These are phyloP conservation scores for Xerocomellus chrysenteron DNA, from an alignment of 768 basidiomycete genomes.

Conservation along the genomic window DNA sequence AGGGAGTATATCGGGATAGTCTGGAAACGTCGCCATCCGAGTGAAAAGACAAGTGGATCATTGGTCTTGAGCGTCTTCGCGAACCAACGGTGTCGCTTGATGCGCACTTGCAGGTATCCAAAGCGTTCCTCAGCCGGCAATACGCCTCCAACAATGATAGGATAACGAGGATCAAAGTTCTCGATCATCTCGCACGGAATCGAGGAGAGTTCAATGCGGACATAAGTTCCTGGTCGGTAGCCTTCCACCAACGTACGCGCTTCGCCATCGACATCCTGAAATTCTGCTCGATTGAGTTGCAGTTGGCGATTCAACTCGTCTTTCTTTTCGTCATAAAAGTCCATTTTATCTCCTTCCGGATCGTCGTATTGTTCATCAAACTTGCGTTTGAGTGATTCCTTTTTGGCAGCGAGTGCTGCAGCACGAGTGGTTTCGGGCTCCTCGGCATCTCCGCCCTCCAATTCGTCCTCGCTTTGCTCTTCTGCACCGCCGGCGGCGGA, in stretches of 20 bases:
- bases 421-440: constrained; percentile 39
- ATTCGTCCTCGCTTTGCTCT: constrained; percentile 41
- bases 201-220: constrained; percentile 81
- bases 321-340: constrained; percentile 92
- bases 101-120: constrained; percentile 90
- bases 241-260: constrained; percentile 86
- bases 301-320: constrained; percentile 87
- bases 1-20: constrained; percentile 92
- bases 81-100: constrained; percentile 97
- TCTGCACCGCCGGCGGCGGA: constrained; percentile 35
- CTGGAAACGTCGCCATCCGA: constrained; percentile 99
- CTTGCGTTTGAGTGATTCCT: constrained; percentile 88
- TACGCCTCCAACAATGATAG: constrained; percentile 90
- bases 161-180: constrained; percentile 88
- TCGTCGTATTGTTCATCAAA: constrained; percentile 98
- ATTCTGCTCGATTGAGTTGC: constrained; percentile 81
- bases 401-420: constrained; percentile 74
- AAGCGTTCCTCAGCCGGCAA: constrained; percentile 88
- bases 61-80: constrained; percentile 91
- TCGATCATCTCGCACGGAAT: constrained; percentile 93
- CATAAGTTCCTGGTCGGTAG: constrained; percentile 85
- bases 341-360: constrained; percentile 70
- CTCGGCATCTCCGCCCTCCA: constrained; percentile 34
- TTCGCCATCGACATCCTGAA: constrained; percentile 73
- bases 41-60: constrained; percentile 91